Base-by-base conservation (phyloP, 2,329 filamentous ascomycete species). In the Monilinia fructigena region DNA sequence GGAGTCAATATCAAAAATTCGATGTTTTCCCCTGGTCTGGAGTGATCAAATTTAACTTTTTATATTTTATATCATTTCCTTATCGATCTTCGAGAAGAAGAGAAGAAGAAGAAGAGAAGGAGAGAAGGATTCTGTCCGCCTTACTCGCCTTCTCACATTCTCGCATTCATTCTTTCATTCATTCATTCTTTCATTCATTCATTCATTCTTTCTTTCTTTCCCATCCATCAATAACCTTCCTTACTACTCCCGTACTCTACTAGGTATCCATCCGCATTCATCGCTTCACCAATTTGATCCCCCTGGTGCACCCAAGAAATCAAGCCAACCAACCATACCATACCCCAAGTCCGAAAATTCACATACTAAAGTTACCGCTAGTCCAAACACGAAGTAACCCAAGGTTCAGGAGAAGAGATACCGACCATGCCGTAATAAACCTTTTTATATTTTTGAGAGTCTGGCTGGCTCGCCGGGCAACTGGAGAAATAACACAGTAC, bases 321-420 rank as follows among this genome's bases (percentile, higher is more conserved):
- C 55, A 4, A 59, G 16, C 16, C 12, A 50, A 38, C 56, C 56
- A 60, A 50, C 45, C 56, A 48, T 20, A 50, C 45, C 56, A 48
- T 20, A 23, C 47, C 47, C n/a, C 42, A 14, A 35, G 16, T 35
- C 42, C 55, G 26, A 10, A 35, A 28, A 35, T 6, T 42, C 12
- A 42, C 40, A 42, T n/a, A 48, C 23, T 45, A n/a, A 8, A 48
- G 40, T 18, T 47, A n/a, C 40, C 40, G 42, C 55, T 59, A 60
- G 56, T 28, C 45, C 45, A 50, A 60, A 50, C 20, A 28, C 42
- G 56, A 60, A 60, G 56, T 35, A 31, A 60, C 28, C 42, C 56
- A 47, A 48, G 40, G 50, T 60, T 60, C 56, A 60, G 56, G 56
- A 60, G 56, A 42, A 50, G 28, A 48, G 45, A 48, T 11, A 16